Percentiles rank a stretch among this genome's conserved stretches.
Conservation (phyloP, 2,329 filamentous ascomycete genomes). For the Talaromyces rugulosus region DNA sequence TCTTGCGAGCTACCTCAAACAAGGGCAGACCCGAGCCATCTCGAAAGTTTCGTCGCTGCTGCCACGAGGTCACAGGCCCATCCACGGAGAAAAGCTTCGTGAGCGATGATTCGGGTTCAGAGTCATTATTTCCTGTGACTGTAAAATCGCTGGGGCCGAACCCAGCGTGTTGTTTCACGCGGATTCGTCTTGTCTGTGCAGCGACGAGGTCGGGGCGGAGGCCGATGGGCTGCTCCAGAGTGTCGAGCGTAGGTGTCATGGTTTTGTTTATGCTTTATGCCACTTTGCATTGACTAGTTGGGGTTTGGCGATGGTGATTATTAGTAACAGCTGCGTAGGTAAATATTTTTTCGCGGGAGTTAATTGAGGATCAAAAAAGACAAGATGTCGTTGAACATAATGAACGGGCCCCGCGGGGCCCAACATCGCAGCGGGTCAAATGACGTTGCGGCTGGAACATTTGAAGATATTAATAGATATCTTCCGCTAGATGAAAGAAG, state of each 20-base stretch:
- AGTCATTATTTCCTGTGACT: not conserved
- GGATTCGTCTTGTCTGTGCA: not conserved
- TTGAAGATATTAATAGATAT: not conserved
- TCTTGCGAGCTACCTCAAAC: constrained; percentile 19
- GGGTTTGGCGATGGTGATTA: too few relatives aligned
- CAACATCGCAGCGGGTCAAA: not conserved
- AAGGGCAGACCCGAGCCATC: constrained; percentile 19
- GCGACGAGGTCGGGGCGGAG: not conserved
- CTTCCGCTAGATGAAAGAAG: not conserved
- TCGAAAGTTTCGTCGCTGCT: constrained; percentile 14
- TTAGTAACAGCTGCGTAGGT: too few relatives aligned
- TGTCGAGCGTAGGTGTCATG: not conserved
- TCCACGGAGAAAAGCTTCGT: constrained; percentile 14
- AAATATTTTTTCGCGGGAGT: too few relatives aligned
- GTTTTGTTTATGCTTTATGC: not conserved
- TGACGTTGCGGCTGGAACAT: not conserved
- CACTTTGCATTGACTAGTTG: not conserved
- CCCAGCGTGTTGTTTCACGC: not conserved
- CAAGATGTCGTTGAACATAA: not conserved
- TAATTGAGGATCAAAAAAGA: too few relatives aligned
- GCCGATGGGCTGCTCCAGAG: not conserved
- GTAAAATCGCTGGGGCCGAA: not conserved
- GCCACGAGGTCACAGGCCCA: constrained; percentile 10
- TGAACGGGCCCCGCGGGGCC: not conserved
- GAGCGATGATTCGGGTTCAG: not conserved